phyloP scores from a whole-genome alignment of 1,139 yeast genomes.

The Kurtzmaniella quercitrusa region DNA sequence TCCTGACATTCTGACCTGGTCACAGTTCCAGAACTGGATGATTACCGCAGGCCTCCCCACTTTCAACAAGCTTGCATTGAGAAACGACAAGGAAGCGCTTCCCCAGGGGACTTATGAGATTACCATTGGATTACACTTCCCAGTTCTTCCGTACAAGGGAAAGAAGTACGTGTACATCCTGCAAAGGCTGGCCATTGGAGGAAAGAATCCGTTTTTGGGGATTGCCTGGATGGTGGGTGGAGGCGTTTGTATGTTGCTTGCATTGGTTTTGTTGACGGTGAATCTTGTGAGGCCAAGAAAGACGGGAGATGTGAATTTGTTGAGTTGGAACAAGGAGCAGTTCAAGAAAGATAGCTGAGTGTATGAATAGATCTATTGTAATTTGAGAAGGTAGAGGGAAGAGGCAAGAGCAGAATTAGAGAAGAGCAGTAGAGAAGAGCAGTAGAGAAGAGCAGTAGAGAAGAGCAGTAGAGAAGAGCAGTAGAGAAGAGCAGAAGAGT shows the following conservation, averaged over 20 bases:
- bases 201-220: slow-evolving; percentile 83
- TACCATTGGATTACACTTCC: slow-evolving; percentile 79
- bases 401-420: too few relatives aligned
- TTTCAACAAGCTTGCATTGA: slow-evolving; percentile 74
- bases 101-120: slow-evolving; percentile 68
- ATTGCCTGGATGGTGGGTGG: slow-evolving; percentile 90
- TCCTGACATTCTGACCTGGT: slow-evolving; percentile 55
- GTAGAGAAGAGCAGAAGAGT: too few relatives aligned
- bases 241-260: slow-evolving; percentile 71
- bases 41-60: slow-evolving; percentile 86
- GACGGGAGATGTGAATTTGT: slow-evolving; percentile 66
- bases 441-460: too few relatives aligned
- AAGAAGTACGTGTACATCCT: slow-evolving; percentile 74
- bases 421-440: too few relatives aligned
- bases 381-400: too few relatives aligned
- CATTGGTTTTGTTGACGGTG: slow-evolving; percentile 53
- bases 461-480: too few relatives aligned
- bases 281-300: slow-evolving; percentile 67
- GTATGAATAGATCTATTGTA: background rate
- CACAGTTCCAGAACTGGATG: slow-evolving; percentile 96
- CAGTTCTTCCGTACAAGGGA: slow-evolving; percentile 80
- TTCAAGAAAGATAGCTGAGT: slow-evolving; percentile 15
- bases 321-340: slow-evolving; percentile 65
- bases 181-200: slow-evolving; percentile 87
- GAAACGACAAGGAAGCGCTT: slow-evolving; percentile 68